Evolutionary conservation across 1,284 basidiomycete genomes (phyloP).

Genomic region (Apiotrichum sp.): DNA sequence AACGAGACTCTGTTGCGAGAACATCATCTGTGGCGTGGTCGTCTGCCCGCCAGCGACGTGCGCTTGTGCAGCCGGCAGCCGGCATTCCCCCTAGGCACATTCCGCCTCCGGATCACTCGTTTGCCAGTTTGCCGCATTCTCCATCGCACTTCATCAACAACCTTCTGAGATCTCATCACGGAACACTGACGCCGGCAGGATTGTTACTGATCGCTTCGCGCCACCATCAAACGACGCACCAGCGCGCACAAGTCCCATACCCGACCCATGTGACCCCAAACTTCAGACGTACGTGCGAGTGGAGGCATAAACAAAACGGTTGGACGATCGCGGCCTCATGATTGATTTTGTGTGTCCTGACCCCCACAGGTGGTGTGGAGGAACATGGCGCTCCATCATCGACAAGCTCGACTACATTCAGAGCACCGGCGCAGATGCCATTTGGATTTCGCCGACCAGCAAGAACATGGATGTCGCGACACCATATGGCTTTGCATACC

Average conservation of each 20-base stretch:
- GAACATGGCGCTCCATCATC: constrained; percentile 67
- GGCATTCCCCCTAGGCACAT: neutral
- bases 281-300: constrained; percentile 20
- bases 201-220: constrained; percentile 71
- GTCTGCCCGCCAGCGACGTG: neutral
- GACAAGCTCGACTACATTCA: constrained; percentile 72
- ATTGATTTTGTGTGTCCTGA: neutral
- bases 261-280: constrained; percentile 25
- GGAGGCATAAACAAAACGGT: constrained; percentile 40
- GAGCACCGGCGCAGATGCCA: constrained; percentile 65
- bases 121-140: no score
- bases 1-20: neutral
- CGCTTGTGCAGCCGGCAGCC: neutral
- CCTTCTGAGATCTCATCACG: neutral
- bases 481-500: constrained; percentile 50
- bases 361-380: constrained; percentile 58
- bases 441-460: constrained; percentile 50
- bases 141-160: neutral
- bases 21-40: neutral
- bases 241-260: constrained; percentile 50
- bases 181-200: constrained; percentile 41
- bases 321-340: no score
- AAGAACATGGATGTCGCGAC: constrained; percentile 64
- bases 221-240: constrained; percentile 53
- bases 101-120: neutral